Evolutionary conservation across 2,329 filamentous ascomycete genomes (phyloP), one percentile per base, ranked within the genome.

Genomic region (Basipetospora chlamydospora): DNA sequence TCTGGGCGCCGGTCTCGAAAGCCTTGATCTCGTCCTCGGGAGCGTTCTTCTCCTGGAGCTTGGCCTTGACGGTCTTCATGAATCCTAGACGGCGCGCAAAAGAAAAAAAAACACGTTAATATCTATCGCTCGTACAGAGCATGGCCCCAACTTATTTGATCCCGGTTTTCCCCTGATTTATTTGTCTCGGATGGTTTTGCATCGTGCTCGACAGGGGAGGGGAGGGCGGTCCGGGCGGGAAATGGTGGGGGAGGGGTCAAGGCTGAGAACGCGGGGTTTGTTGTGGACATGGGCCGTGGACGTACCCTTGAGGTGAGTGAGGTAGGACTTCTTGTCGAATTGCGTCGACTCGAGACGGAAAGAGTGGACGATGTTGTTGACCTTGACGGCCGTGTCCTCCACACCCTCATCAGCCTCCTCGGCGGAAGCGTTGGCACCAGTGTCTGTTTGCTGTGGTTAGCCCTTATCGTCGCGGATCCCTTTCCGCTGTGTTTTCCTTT

Each of bases 401-500:
- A 77, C 49, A 46, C 59, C 80, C 50, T 87, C 84, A 0, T 78
- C 82, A 39, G 67, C 82, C 58, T 81, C 88, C 69, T 96, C 90
- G 43, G 90, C 87, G 51, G 88, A 96, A 50, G 90, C 83, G 65
- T 98, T 98, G 70, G 87, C 90, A 60, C 90, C 90, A 53, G 72
- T 90, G 61, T 90, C 81, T 85, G 39, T 22, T 39, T 26, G 30
- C 29, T 26, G 9, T 13, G 15, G 25, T 20, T 38, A 32, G 28
- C 18, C 18, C n/a, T 31, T 15, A 31, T n/a, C n/a, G n/a, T n/a
- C n/a, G n/a, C n/a, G n/a, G n/a, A n/a, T n/a, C n/a, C n/a, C n/a
- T n/a, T n/a, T n/a, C n/a, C n/a, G n/a, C n/a, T n/a, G n/a, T n/a
- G n/a, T n/a, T n/a, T n/a, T n/a, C n/a, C n/a, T n/a, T n/a, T n/a